Evolutionary conservation across 2,329 filamentous ascomycete genomes (phyloP).

Genomic region (Epichloe brachyelytri): DNA sequence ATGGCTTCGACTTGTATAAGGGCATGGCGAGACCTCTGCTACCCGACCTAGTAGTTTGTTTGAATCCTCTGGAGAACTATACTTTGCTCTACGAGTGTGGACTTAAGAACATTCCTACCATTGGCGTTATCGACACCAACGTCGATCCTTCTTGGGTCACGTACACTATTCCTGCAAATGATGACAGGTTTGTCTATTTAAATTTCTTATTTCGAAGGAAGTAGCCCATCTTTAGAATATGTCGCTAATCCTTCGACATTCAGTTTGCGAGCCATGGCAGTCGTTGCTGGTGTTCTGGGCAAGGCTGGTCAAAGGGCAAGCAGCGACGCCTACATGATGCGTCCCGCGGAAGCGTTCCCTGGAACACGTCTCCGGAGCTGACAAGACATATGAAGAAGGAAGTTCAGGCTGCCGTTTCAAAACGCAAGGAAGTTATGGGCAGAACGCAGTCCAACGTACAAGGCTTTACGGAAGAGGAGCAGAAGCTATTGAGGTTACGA

Average conservation of each 20-base stretch:
- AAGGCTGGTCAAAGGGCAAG: conserved; percentile 71
- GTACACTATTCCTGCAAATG: conserved; percentile 92
- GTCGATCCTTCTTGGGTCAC: conserved; percentile 87
- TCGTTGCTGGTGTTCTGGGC: conserved; percentile 77
- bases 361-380: conserved; percentile 37
- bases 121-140: conserved; percentile 90
- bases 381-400: conserved; percentile 24
- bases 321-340: conserved; percentile 52
- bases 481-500: conserved; percentile 19
- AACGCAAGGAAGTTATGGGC: conserved; percentile 25
- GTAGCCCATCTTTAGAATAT: neutral
- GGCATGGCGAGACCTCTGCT: conserved; percentile 52
- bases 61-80: conserved; percentile 91
- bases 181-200: conserved; percentile 57
- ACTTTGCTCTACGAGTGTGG: conserved; percentile 85
- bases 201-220: neutral
- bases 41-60: conserved; percentile 81
- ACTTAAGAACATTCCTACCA: conserved; percentile 76
- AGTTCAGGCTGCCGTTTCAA: conserved; percentile 16
- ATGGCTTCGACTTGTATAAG: conserved; percentile 54
- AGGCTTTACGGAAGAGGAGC: conserved; percentile 26
- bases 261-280: conserved; percentile 66
- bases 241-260: conserved; percentile 2
- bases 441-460: conserved; percentile 21
- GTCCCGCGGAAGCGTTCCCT: conserved; percentile 48